Percentiles rank a stretch among this genome's conserved stretches.
Conservation (phyloP, 805 yeast species). For the Jamesozyma jinghongensis region DNA sequence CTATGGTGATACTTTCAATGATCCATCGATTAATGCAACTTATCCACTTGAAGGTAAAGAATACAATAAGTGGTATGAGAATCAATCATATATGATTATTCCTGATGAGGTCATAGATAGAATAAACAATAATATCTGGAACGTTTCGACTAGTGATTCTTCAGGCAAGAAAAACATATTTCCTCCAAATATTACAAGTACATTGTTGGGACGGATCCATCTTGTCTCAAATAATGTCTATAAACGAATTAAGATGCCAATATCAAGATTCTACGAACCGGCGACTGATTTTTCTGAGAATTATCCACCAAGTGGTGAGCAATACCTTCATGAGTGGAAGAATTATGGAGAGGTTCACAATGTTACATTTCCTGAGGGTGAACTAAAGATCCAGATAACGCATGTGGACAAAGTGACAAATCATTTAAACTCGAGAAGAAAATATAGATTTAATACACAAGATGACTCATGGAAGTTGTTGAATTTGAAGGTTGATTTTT, state of each 20-base stretch:
- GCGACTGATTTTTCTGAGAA: constrained; percentile 23
- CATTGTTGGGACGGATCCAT: constrained; percentile 36
- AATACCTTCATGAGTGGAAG: constrained; percentile 17
- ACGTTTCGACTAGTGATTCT: constrained; percentile 16
- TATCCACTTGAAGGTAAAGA: constrained; percentile 49
- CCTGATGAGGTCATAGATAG: constrained; percentile 46
- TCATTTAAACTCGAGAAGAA: constrained; percentile 12
- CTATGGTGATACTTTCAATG: constrained; percentile 46
- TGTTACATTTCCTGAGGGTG: constrained; percentile 25
- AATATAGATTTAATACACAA: constrained; percentile 26
- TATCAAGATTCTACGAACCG: constrained; percentile 27
- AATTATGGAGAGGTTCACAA: constrained; percentile 19
- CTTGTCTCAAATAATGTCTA: constrained; percentile 15
- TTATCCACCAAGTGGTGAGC: constrained; percentile 22
- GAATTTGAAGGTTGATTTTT: constrained; percentile 26
- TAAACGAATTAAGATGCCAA: constrained; percentile 25
- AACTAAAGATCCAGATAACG: constrained; percentile 16
- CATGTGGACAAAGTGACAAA: constrained; percentile 17
- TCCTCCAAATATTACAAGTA: constrained; percentile 42
- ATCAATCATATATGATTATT: constrained; percentile 45
- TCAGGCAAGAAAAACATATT: constrained; percentile 17
- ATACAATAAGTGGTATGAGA: constrained; percentile 39
- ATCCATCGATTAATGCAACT: constrained; percentile 36
- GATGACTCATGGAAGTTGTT: constrained; percentile 35
- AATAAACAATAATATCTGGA: constrained; percentile 48